Evolutionary conservation across 2,329 filamentous ascomycete genomes (phyloP).

Genomic region (Claviceps capensis): DNA sequence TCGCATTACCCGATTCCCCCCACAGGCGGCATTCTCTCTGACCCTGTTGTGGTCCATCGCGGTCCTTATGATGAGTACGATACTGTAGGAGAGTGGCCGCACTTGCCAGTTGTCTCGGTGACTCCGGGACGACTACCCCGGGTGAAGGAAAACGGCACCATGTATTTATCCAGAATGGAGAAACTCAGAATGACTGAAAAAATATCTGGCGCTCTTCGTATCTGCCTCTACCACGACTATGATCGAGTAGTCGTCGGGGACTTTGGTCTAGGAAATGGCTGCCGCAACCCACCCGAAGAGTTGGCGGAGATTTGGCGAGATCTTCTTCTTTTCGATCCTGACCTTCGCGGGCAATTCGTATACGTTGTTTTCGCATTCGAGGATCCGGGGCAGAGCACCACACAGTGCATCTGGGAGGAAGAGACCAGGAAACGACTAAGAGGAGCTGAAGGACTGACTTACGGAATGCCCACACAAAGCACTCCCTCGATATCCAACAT

Average conservation of each 20-base stretch:
- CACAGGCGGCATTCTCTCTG: slow-evolving; percentile 56
- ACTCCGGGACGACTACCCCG: slow-evolving; percentile 61
- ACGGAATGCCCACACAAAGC: slow-evolving; percentile 18
- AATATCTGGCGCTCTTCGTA: slow-evolving; percentile 55
- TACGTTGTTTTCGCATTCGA: slow-evolving; percentile 54
- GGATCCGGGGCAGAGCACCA: slow-evolving; percentile 38
- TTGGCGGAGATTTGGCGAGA: slow-evolving; percentile 54
- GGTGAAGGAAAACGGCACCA: slow-evolving; percentile 49
- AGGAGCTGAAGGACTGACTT: slow-evolving; percentile 16
- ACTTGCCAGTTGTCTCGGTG: slow-evolving; percentile 60
- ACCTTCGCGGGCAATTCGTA: slow-evolving; percentile 46
- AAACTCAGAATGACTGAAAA: slow-evolving; percentile 59
- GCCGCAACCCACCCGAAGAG: slow-evolving; percentile 51
- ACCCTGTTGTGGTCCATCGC: slow-evolving; percentile 59
- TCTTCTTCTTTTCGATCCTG: slow-evolving; percentile 46
- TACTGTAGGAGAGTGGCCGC: slow-evolving; percentile 37
- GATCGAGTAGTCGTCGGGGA: slow-evolving; percentile 46
- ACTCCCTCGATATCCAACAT: slow-evolving; percentile 12
- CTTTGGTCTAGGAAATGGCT: slow-evolving; percentile 50
- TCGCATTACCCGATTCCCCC: slow-evolving; percentile 59
- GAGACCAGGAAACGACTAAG: slow-evolving; percentile 36
- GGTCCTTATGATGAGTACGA: slow-evolving; percentile 55
- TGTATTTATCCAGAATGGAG: slow-evolving; percentile 60
- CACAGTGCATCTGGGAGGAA: slow-evolving; percentile 39
- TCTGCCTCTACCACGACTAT: slow-evolving; percentile 49